Evolutionary conservation across 202 grass and related monocot species (phyloP).

Genomic region (Eragrostis tef): DNA sequence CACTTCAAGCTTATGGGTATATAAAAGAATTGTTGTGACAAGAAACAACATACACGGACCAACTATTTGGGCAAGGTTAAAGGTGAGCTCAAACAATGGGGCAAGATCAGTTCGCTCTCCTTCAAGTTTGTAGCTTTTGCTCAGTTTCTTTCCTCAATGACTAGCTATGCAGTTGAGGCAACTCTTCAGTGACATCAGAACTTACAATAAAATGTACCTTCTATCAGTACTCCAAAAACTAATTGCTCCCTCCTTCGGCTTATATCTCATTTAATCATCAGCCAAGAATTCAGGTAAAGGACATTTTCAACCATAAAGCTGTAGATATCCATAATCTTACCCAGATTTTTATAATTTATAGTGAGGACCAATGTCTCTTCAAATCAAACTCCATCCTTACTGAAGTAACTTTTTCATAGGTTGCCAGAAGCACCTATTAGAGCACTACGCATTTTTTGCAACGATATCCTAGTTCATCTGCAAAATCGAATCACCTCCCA

Average conservation of each 20-base stretch:
- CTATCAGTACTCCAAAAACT: neutral
- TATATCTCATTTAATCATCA: neutral
- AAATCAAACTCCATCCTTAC: neutral
- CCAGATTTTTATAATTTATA: neutral
- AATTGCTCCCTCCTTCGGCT: neutral
- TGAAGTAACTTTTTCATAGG: neutral
- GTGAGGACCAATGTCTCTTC: no score
- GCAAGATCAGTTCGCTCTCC: neutral
- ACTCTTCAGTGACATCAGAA: neutral
- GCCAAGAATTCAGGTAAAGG: neutral
- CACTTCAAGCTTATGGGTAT: neutral
- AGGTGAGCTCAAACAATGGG: neutral
- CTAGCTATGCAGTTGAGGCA: neutral
- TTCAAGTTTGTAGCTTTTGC: no score
- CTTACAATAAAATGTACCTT: neutral
- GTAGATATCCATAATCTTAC: neutral
- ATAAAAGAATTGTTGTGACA: no score
- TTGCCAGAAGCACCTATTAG: neutral
- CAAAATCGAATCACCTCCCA: neutral
- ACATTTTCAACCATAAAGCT: neutral
- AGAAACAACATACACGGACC: neutral
- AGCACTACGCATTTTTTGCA: neutral
- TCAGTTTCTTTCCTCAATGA: no score
- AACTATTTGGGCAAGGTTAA: neutral
- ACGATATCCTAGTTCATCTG: neutral